A percentile compares a stretch with the other conserved stretches of the same genome.
Conservation (phyloP, 1,139 yeast genomes). For the Blastobotrys ciferrii region DNA sequence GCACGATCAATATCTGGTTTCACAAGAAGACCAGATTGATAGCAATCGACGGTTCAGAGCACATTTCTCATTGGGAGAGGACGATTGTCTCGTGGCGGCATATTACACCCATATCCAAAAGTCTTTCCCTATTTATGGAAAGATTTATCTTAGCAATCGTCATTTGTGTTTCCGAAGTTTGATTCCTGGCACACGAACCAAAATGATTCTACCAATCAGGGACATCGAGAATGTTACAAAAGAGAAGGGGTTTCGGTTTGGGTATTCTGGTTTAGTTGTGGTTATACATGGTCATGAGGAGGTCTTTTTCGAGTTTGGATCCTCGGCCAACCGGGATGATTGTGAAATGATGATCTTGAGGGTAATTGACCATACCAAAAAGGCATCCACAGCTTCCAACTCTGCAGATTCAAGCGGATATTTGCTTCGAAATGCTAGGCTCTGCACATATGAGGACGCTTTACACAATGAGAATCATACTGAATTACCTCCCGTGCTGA, state of each 20-base stretch:
- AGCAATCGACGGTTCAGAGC: conserved; percentile 56
- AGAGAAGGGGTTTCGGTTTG: conserved; percentile 64
- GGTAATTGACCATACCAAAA: conserved; percentile 43
- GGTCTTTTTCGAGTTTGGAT: conserved; percentile 69
- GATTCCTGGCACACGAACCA: conserved; percentile 73
- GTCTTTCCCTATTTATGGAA: conserved; percentile 78
- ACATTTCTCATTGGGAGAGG: conserved; percentile 62
- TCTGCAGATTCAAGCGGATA: conserved; percentile 14
- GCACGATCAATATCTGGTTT: conserved; percentile 49
- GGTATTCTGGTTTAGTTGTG: conserved; percentile 66
- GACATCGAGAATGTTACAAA: conserved; percentile 68
- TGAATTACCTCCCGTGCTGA: conserved; percentile 12
- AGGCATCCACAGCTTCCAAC: conserved; percentile 5
- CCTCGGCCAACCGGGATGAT: conserved; percentile 67
- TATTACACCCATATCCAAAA: conserved; percentile 71
- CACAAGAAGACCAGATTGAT: conserved; percentile 44
- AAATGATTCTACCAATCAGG: conserved; percentile 76
- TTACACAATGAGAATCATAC: conserved; percentile 21
- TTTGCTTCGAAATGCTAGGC: conserved; percentile 30
- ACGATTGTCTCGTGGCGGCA: conserved; percentile 57
- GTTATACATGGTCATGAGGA: conserved; percentile 75
- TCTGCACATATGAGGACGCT: conserved; percentile 35
- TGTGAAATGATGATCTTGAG: conserved; percentile 56
- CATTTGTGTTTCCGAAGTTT: conserved; percentile 76
- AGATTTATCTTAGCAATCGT: conserved; percentile 65